Evolutionary conservation across 75 land plant genomes (phyloP).

Genomic region (Pinus taeda): DNA sequence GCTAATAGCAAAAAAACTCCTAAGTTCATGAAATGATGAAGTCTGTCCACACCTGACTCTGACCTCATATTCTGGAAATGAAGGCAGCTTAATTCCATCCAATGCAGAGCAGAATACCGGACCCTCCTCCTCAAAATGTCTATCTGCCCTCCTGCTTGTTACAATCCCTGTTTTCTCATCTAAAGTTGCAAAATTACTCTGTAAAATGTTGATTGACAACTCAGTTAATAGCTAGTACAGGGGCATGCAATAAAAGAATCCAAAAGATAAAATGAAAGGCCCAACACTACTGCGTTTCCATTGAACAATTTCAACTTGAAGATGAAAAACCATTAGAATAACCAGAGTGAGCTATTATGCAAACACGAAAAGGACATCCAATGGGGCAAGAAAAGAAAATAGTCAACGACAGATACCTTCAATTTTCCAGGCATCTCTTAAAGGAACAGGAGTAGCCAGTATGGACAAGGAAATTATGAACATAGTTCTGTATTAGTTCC

Average conservation of each 20-base stretch:
- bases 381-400: background rate
- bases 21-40: background rate
- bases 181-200: constrained; percentile 97
- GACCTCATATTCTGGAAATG: constrained; percentile 91
- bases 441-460: too few species aligned
- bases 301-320: background rate
- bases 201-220: background rate
- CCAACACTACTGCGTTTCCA: background rate
- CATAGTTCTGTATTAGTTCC: too few species aligned
- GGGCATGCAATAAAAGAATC: background rate
- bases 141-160: constrained; percentile 93
- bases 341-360: background rate
- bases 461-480: too few species aligned
- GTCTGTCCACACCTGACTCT: constrained; percentile 78
- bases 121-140: constrained; percentile 97
- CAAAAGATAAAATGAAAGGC: background rate
- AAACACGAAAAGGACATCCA: background rate
- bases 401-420: too few species aligned
- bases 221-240: background rate
- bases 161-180: constrained; percentile 89
- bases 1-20: background rate
- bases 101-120: constrained; percentile 91
- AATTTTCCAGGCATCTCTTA: too few species aligned
- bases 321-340: background rate
- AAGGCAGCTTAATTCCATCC: constrained; percentile 86